Evolutionary conservation across 2,329 filamentous ascomycete genomes (phyloP), one percentile per base, ranked within the genome.

Genomic region (Colletotrichum caudatum): DNA sequence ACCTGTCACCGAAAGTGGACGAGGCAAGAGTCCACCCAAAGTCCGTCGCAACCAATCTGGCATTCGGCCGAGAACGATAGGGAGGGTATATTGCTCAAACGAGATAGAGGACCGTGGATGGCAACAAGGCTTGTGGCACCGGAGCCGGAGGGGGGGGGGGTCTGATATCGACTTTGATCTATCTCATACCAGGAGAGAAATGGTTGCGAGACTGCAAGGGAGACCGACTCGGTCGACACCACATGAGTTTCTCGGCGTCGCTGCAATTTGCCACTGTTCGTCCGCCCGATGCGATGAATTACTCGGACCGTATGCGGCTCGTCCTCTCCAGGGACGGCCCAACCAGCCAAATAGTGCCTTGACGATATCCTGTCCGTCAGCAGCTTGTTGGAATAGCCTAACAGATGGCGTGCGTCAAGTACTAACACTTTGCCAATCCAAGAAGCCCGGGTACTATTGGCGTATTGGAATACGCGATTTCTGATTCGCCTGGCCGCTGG

Each of bases 1-100:
- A 69, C 46, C 54, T 26, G 54, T 64, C 66, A 59, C 26, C 26
- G 37, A 18, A 53, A 33, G 18, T 26, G 61, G 61, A 63, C 46
- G 50, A 53, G 18, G 11, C 62, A n/a, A 37, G 44, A 63, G 44
- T 37, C 54, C 37, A 37, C 61, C 33, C 44, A 12, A 35, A n/a
- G 37, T 54, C 58, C 26, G 39, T 33, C 33, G 39, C 11, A 20
- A 39, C 56, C 37, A 51, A 53, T 54, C 20, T 6, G 44, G 54
- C 37, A 59, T 26, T 37, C 26, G 16, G 16, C 61, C 54, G 54
- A 48, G 60, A 7, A 64, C 5, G 29, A 44, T 48, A 2, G 53
- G 41, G 29, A 46, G 41, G 37, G 37, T n/a, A 11, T 20, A n/a
- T 37, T 60, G 39, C 64, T 62, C 57, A 20, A 62, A 46, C 3